These are phyloP conservation scores for Vitellaria paradoxa DNA, from an alignment of 179 eudicot genomes.

Conservation along the genomic window DNA sequence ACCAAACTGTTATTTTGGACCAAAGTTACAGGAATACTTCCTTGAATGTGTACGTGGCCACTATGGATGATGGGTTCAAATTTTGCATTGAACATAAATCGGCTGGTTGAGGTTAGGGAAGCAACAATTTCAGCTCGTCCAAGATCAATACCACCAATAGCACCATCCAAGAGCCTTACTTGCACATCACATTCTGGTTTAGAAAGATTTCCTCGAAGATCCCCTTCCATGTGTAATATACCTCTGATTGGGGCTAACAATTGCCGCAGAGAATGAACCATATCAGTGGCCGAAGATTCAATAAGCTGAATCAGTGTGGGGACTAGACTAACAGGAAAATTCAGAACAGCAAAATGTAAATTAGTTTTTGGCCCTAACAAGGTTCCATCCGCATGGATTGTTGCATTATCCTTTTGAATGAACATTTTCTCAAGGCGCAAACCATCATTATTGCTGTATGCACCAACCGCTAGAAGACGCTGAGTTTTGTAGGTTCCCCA, in stretches of 20 bases:
- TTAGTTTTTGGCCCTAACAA: constrained; percentile 92
- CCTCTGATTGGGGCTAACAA: constrained; percentile 86
- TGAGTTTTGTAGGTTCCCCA: constrained; percentile 98
- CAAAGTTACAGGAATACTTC: constrained; percentile 87
- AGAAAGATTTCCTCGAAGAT: constrained; percentile 85
- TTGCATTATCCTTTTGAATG: constrained; percentile 97
- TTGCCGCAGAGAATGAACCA: constrained; percentile 82
- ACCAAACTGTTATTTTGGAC: constrained; percentile 48
- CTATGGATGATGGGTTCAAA: constrained; percentile 94
- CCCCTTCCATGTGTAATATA: constrained; percentile 98
- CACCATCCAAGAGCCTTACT: constrained; percentile 97
- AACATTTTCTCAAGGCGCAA: constrained; percentile 95
- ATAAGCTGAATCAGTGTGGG: constrained; percentile 93
- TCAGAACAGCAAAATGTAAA: constrained; percentile 97
- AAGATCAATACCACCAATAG: constrained; percentile 96
- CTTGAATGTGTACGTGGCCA: constrained; percentile 99
- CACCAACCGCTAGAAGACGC: constrained; percentile 93
- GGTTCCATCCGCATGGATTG: constrained; percentile 97
- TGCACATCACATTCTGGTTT: constrained; percentile 99
- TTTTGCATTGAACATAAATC: constrained; percentile 93
- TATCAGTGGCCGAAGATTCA: constrained; percentile 87
- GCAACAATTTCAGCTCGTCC: constrained; percentile 99
- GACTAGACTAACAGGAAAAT: constrained; percentile 91
- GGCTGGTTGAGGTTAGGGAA: constrained; percentile 89
- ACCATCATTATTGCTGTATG: constrained; percentile 96